Percentiles rank a stretch among this genome's conserved stretches.
These are phyloP conservation scores for Thuidium tamariscinum DNA, from an alignment of 225 moss, liverwort and hornwort species.

Conservation along the genomic window DNA sequence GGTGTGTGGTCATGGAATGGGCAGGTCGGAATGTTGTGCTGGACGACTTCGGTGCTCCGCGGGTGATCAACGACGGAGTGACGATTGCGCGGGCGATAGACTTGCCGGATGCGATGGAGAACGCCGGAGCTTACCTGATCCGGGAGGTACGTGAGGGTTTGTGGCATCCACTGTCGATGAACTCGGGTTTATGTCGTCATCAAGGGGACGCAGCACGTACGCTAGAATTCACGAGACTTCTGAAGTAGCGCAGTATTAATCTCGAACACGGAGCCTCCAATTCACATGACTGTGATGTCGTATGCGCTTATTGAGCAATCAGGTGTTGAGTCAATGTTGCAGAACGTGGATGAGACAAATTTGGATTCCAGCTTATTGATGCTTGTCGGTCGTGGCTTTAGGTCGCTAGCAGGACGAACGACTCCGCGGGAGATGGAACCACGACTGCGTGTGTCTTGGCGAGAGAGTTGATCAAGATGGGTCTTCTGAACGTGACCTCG, in stretches of 20 bases:
- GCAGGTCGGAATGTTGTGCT: conserved; percentile 86
- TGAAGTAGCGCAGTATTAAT: not conserved
- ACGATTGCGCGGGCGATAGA: conserved; percentile 92
- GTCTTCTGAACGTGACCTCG: conserved; percentile 85
- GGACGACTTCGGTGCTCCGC: conserved; percentile 79
- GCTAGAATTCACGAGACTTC: rapidly evolving
- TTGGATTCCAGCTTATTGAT: not conserved
- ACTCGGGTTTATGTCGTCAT: not conserved
- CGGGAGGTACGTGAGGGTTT: conserved; percentile 41
- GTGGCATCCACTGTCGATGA: not conserved
- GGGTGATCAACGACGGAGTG: conserved; percentile 86
- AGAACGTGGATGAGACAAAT: not conserved
- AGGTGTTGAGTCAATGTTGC: not conserved
- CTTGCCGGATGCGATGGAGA: conserved; percentile 80
- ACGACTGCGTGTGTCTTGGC: conserved; percentile 88
- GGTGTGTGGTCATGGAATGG: not conserved
- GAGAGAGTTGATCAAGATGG: conserved; percentile 82
- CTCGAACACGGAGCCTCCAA: too few relatives aligned
- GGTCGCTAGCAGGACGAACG: conserved; percentile 96
- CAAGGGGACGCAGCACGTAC: too few relatives aligned
- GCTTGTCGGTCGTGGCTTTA: not conserved
- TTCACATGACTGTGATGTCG: not conserved
- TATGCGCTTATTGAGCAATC: too few relatives aligned
- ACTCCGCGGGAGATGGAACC: conserved; percentile 92
- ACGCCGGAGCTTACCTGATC: conserved; percentile 76